These are phyloP conservation scores for Trametes cingulata DNA, from an alignment of 768 basidiomycete species.

Conservation along the genomic window DNA sequence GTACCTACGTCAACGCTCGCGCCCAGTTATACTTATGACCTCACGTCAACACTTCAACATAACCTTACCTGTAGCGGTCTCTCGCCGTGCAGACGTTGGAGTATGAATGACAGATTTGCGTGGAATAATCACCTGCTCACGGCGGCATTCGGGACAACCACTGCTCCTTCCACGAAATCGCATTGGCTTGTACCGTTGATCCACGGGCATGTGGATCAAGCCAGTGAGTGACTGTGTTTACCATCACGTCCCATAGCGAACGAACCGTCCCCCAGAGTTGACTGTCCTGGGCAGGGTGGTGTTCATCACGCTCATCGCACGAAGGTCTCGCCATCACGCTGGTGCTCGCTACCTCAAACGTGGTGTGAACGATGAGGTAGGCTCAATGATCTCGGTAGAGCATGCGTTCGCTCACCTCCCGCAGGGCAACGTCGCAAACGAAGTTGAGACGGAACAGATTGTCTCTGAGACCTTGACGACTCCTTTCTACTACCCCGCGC, in stretches of 20 bases:
- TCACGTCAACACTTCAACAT: slow-evolving; percentile 93
- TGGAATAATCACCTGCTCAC: slow-evolving; percentile 94
- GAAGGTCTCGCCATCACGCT: slow-evolving; percentile 92
- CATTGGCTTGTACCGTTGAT: slow-evolving; percentile 91
- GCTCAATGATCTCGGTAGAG: no score
- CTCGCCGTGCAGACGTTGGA: slow-evolving; percentile 49
- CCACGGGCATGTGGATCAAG: slow-evolving; percentile 97
- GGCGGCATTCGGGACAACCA: slow-evolving; percentile 55
- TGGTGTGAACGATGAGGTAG: slow-evolving; percentile 90
- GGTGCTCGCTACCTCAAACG: slow-evolving; percentile 93
- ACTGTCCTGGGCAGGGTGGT: slow-evolving; percentile 87
- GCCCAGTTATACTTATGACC: slow-evolving; percentile 88
- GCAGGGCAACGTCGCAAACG: slow-evolving; percentile 97
- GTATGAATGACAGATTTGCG: slow-evolving; percentile 85
- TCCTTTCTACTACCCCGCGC: slow-evolving; percentile 77
- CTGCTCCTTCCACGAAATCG: slow-evolving; percentile 46
- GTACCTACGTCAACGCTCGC: not conserved
- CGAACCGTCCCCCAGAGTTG: no score
- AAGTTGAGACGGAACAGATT: slow-evolving; percentile 98
- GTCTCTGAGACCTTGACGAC: slow-evolving; percentile 89
- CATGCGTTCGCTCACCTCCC: not conserved
- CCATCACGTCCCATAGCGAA: no score
- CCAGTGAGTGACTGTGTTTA: slow-evolving; percentile 80
- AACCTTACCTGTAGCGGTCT: slow-evolving; percentile 70
- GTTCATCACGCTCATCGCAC: slow-evolving; percentile 92